Conservation (phyloP, 768 basidiomycete genomes). For the Leccinum fibrillosum region DNA sequence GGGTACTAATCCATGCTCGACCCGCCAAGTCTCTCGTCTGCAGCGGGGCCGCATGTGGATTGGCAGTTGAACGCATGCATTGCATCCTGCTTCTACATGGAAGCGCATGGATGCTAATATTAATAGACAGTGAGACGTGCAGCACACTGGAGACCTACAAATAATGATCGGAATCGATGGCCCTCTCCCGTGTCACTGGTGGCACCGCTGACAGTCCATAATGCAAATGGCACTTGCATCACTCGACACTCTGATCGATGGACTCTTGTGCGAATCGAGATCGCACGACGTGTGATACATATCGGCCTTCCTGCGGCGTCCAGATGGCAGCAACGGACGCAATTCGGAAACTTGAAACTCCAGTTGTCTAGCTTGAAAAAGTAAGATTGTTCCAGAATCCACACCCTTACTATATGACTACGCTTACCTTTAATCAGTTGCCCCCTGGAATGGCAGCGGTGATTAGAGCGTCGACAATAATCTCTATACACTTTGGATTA, state of each 20-base stretch:
- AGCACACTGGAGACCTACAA: background rate
- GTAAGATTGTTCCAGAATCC: constrained; percentile 5
- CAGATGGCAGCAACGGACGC: background rate
- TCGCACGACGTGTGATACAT: background rate
- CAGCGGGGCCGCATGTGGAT: background rate
- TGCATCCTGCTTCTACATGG: background rate
- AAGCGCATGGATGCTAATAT: constrained; percentile 1
- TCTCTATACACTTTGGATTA: background rate
- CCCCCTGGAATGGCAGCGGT: background rate
- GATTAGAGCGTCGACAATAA: background rate
- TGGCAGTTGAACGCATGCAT: background rate
- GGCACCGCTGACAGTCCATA: constrained; percentile 1
- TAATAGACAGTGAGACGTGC: constrained; percentile 5
- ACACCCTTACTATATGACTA: background rate
- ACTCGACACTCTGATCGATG: background rate
- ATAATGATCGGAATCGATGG: background rate
- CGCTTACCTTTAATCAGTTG: background rate
- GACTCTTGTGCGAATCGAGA: background rate
- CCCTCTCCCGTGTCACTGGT: background rate
- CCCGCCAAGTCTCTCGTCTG: constrained; percentile 1
- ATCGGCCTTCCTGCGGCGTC: background rate
- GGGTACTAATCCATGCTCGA: background rate
- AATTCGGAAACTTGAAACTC: background rate
- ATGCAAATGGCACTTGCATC: background rate
- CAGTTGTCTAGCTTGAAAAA: constrained; percentile 10